These are phyloP conservation scores for Chaetothyriales sp. DNA, from an alignment of 2,329 filamentous ascomycete species.

Conservation along the genomic window DNA sequence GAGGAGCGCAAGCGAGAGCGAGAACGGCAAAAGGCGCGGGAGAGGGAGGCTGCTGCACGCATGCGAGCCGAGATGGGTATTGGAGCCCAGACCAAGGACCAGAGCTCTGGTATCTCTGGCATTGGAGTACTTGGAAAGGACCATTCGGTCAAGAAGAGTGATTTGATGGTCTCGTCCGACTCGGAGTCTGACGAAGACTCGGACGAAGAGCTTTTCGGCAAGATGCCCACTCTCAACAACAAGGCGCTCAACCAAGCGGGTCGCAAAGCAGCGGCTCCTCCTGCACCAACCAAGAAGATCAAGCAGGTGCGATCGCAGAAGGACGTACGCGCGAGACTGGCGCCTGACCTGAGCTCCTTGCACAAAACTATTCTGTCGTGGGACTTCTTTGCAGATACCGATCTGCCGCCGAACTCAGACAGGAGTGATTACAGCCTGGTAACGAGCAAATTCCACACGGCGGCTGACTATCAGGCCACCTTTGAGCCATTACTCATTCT, in stretches of 20 bases:
- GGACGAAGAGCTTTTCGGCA: conserved; percentile 53
- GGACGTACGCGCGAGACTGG: conserved; percentile 83
- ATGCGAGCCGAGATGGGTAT: conserved; percentile 42
- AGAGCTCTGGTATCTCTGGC: conserved; percentile 62
- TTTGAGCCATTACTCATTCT: conserved; percentile 82
- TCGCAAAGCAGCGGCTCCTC: conserved; percentile 16
- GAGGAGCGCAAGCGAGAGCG: conserved; percentile 60
- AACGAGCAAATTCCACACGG: conserved; percentile 60
- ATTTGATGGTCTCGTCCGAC: conserved; percentile 72
- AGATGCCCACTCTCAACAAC: conserved; percentile 27
- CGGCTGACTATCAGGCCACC: conserved; percentile 66
- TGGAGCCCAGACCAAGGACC: conserved; percentile 46
- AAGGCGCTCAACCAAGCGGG: conserved; percentile 36
- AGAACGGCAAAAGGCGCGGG: conserved; percentile 57
- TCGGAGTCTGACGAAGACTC: conserved; percentile 60
- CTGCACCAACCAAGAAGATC: conserved; percentile 67
- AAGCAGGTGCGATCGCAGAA: conserved; percentile 69
- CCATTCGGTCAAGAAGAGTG: conserved; percentile 54
- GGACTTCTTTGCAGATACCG: conserved; percentile 85
- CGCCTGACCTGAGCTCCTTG: conserved; percentile 70
- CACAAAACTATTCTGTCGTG: conserved; percentile 79
- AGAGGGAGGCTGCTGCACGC: conserved; percentile 55
- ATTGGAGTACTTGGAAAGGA: conserved; percentile 65
- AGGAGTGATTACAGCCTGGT: conserved; percentile 60
- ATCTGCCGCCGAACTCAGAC: conserved; percentile 61